Conservation (phyloP, 129 eudicot species). For the Artemisia argyi region DNA sequence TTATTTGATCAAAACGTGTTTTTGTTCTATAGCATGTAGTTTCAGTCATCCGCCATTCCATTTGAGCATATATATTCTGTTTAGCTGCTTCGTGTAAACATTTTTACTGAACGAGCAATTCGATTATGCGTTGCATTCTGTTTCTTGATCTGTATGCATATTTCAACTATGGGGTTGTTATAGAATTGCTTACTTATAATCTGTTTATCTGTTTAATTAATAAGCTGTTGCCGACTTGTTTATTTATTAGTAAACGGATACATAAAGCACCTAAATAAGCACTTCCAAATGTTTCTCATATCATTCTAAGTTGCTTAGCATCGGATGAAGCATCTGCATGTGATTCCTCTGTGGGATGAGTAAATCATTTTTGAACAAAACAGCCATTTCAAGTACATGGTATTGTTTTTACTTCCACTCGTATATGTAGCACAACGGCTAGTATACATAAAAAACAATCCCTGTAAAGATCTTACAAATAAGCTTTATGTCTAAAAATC, state of each 20-base stretch:
- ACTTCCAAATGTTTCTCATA: too few species aligned
- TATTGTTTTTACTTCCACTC: too few species aligned
- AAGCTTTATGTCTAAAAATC: background rate
- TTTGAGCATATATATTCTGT: conserved; percentile 14
- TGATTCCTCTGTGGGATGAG: too few species aligned
- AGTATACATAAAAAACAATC: background rate
- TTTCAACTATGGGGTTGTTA: background rate
- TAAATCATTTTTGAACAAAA: too few species aligned
- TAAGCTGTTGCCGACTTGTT: too few species aligned
- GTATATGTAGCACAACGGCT: too few species aligned
- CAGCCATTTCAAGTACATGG: too few species aligned
- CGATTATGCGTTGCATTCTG: conserved; percentile 8
- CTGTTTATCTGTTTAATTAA: too few species aligned
- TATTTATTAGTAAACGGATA: too few species aligned
- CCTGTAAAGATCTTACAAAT: conserved; percentile 9
- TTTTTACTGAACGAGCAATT: conserved; percentile 7
- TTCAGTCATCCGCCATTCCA: background rate
- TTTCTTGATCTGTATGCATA: background rate
- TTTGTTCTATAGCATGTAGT: conserved; percentile 6
- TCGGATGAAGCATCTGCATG: too few species aligned
- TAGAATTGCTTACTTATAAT: background rate
- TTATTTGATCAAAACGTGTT: background rate
- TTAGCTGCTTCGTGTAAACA: conserved; percentile 25
- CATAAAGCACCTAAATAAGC: too few species aligned
- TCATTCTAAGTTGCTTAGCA: too few species aligned